Evolutionary conservation across 441 rosid species (phyloP), one percentile per base, ranked within the genome.

Genomic region (Populus hybrid): DNA sequence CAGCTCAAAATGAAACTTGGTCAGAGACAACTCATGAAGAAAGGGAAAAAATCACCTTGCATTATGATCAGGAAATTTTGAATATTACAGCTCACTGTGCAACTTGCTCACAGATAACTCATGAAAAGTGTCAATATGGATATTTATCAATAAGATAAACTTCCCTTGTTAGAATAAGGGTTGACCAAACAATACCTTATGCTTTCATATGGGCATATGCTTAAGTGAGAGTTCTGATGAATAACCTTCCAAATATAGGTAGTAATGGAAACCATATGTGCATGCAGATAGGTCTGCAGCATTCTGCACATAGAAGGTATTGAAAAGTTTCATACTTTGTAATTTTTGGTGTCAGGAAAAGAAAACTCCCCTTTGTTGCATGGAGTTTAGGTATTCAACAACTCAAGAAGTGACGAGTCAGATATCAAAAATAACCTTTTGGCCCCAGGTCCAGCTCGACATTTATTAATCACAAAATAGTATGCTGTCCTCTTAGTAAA

Each of bases 361-460:
- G 57, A 46, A 46, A 46, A 46, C 24, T 40, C 36, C 14, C 38
- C 61, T 65, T 3, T n/a, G 61, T 74, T 78, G 79, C 65, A 70
- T 78, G 83, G 73, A 53, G 34, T 74, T 32, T 7, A 69, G 67
- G 3, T 32, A 21, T 42, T 73, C 40, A 61, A 19, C 6, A 46
- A 14, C 57, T 4, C 57, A 1, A 46, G 57, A 46, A 46, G 57
- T 46, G 57, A 46, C 2, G 57, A 46, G 18, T 14, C 2, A 46
- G 36, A 67, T 23, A 24, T 46, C 42, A 30, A 42, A n/a, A 38
- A 34, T 6, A 38, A 36, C 34, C 19, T 12, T 53, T 26, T 21
- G 64, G 64, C 38, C 24, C 64, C 64, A 57, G 64, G 23, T 57
- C 64, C 64, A 19, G 23, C 64, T 57, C 64, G 23, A 57, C 7